Evolutionary conservation across 768 basidiomycete species (phyloP).

Genomic region (Thelephora ganbajun): DNA sequence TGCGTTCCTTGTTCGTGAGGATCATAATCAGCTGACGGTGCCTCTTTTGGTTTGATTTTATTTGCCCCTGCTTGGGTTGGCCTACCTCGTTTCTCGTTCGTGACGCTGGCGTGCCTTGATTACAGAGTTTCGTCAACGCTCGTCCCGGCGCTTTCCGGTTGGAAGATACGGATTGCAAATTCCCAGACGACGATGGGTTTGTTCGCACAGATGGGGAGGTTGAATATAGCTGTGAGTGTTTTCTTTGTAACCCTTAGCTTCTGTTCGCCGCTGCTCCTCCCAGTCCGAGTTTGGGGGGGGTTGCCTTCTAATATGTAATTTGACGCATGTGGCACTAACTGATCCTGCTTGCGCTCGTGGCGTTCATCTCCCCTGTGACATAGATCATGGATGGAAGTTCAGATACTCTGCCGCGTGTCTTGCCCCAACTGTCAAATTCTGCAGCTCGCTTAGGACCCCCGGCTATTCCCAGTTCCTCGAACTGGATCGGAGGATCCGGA

Average conservation of each 20-base stretch:
- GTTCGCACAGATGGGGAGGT: slow-evolving; percentile 19
- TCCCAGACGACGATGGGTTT: slow-evolving; percentile 30
- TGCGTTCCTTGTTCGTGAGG: neutral
- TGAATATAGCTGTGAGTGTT: slow-evolving; percentile 29
- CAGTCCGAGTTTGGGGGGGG: neutral
- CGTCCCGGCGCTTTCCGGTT: slow-evolving; percentile 31
- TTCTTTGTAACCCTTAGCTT: neutral
- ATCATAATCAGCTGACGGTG: neutral
- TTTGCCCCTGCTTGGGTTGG: too few relatives aligned
- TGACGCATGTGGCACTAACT: too few relatives aligned
- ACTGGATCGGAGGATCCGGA: slow-evolving; percentile 36
- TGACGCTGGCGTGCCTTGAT: neutral
- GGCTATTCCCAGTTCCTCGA: slow-evolving; percentile 31
- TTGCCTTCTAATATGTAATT: too few relatives aligned
- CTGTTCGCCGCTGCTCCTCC: neutral
- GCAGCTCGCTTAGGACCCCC: slow-evolving; percentile 18
- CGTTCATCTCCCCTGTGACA: neutral
- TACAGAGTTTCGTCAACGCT: slow-evolving; percentile 34
- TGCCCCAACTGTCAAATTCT: slow-evolving; percentile 28
- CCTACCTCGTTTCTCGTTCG: too few relatives aligned
- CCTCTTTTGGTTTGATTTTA: too few relatives aligned
- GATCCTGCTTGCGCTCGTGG: too few relatives aligned
- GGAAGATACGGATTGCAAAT: slow-evolving; percentile 36
- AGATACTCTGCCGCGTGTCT: slow-evolving; percentile 32
- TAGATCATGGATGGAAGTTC: slow-evolving; percentile 26